Conservation (phyloP, 331 rosid species). For the Saraca asoca region DNA sequence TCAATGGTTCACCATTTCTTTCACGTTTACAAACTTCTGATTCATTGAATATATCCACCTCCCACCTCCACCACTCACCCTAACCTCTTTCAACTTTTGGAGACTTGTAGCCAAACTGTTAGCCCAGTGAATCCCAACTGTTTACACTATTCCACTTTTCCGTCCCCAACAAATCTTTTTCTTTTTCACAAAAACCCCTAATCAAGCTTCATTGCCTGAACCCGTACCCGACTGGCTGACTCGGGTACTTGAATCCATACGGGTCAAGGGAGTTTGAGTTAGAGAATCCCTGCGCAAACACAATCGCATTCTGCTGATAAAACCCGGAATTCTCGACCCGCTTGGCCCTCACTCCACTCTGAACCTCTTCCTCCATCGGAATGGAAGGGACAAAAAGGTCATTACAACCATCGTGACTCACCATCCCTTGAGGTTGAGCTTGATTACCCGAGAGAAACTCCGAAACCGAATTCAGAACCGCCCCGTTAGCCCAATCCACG, state of each 20-base stretch:
- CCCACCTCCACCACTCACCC: neutral
- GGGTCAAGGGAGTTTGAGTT: slow-evolving; percentile 43
- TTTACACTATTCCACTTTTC: slow-evolving; percentile 43
- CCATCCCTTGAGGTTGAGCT: slow-evolving; percentile 38
- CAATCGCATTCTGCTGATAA: slow-evolving; percentile 40
- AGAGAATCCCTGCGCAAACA: slow-evolving; percentile 38
- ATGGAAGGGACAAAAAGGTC: slow-evolving; percentile 58
- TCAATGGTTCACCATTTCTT: slow-evolving; percentile 12
- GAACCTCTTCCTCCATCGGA: slow-evolving; percentile 67
- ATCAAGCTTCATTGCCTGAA: slow-evolving; percentile 23
- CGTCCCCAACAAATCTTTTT: too few species aligned
- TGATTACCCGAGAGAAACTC: slow-evolving; percentile 45
- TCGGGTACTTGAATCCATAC: slow-evolving; percentile 47
- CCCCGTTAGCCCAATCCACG: slow-evolving; percentile 62
- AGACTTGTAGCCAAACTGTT: slow-evolving; percentile 31
- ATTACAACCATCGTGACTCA: slow-evolving; percentile 32
- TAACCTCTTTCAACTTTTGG: slow-evolving; percentile 21
- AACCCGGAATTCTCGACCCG: slow-evolving; percentile 41
- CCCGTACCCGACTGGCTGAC: slow-evolving; percentile 43
- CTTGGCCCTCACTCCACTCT: slow-evolving; percentile 57
- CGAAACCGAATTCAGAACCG: slow-evolving; percentile 44
- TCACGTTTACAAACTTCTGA: neutral
- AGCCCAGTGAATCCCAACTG: slow-evolving; percentile 53
- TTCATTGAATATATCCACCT: slow-evolving; percentile 28
- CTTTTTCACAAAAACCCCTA: neutral